phyloP scores from a whole-genome alignment of 2,329 filamentous ascomycete genomes.

The Niveomyces coronatus region DNA sequence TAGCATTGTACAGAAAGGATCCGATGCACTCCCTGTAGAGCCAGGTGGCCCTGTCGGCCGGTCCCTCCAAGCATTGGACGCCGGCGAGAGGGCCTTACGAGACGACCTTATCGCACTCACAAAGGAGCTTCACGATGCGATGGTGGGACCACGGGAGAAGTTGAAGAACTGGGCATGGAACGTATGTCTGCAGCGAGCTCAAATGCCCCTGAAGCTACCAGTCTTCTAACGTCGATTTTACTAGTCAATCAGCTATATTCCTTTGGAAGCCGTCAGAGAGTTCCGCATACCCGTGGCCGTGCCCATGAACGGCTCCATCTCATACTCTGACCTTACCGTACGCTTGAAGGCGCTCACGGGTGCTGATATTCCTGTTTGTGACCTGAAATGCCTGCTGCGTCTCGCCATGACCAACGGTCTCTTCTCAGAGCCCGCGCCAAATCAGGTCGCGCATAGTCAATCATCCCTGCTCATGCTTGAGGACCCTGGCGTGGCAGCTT shows the following conservation, averaged over 20 bases:
- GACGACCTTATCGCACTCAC: slow-evolving; percentile 15
- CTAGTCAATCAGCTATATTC: slow-evolving; percentile 18
- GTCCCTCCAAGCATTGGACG: slow-evolving; percentile 6
- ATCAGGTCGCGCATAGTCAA: slow-evolving; percentile 29
- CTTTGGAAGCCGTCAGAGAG: slow-evolving; percentile 21
- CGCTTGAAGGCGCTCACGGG: slow-evolving; percentile 24
- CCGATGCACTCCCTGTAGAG: slow-evolving; percentile 14
- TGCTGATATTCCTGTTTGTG: slow-evolving; percentile 23
- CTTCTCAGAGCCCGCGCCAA: slow-evolving; percentile 28
- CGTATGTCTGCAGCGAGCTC: not conserved
- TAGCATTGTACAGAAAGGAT: slow-evolving; percentile 11
- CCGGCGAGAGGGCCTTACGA: slow-evolving; percentile 2
- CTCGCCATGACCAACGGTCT: slow-evolving; percentile 28
- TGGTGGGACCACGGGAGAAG: slow-evolving; percentile 14
- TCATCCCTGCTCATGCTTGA: slow-evolving; percentile 21
- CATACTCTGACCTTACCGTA: slow-evolving; percentile 17
- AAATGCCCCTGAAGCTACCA: not conserved
- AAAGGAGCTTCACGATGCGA: slow-evolving; percentile 15
- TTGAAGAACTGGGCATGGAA: slow-evolving; percentile 9
- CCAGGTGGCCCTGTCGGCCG: slow-evolving; percentile 14
- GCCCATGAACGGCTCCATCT: slow-evolving; percentile 17
- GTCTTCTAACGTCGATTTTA: not conserved
- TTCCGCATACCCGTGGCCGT: slow-evolving; percentile 22
- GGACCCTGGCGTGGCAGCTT: slow-evolving; percentile 19
- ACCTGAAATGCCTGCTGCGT: slow-evolving; percentile 27